phyloP scores from a whole-genome alignment of 129 eudicot species.

The Scalesia atractyloides region DNA sequence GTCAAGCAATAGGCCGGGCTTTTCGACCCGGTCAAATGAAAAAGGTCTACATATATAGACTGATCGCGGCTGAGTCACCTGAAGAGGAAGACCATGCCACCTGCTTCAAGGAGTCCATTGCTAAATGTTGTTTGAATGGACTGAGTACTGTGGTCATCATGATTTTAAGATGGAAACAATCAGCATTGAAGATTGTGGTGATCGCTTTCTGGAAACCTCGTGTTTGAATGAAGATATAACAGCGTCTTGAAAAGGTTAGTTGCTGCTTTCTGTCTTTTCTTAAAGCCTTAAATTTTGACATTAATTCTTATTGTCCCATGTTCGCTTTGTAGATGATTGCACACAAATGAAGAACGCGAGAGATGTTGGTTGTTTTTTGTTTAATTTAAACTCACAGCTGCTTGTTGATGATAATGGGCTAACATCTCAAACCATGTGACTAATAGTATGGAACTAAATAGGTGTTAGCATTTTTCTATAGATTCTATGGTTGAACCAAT shows the following conservation, averaged over 20 bases:
- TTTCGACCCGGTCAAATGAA: slow-evolving; percentile 51
- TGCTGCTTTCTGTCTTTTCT: neutral
- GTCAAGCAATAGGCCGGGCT: slow-evolving; percentile 57
- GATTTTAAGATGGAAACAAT: slow-evolving; percentile 59
- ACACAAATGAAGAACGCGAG: neutral
- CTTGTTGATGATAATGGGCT: slow-evolving; percentile 13
- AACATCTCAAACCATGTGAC: neutral
- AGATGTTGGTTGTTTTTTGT: neutral
- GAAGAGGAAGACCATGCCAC: slow-evolving; percentile 54
- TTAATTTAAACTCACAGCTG: neutral
- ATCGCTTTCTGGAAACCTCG: slow-evolving; percentile 65
- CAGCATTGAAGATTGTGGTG: slow-evolving; percentile 58
- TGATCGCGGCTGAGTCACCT: slow-evolving; percentile 49
- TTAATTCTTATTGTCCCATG: neutral
- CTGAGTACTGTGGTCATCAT: slow-evolving; percentile 47
- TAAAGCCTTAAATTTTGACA: neutral
- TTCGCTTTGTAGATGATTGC: slow-evolving; percentile 29
- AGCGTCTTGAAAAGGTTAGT: slow-evolving; percentile 60
- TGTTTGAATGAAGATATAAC: slow-evolving; percentile 58
- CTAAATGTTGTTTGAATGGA: slow-evolving; percentile 98
- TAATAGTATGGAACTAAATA: neutral
- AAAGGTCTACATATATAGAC: slow-evolving; percentile 42
- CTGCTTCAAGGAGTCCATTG: slow-evolving; percentile 72
- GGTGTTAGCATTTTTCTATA: neutral
- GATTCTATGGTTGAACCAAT: neutral